Evolutionary conservation across 352 stramenopile genomes (phyloP).

Genomic region (Globisporangium parvum): DNA sequence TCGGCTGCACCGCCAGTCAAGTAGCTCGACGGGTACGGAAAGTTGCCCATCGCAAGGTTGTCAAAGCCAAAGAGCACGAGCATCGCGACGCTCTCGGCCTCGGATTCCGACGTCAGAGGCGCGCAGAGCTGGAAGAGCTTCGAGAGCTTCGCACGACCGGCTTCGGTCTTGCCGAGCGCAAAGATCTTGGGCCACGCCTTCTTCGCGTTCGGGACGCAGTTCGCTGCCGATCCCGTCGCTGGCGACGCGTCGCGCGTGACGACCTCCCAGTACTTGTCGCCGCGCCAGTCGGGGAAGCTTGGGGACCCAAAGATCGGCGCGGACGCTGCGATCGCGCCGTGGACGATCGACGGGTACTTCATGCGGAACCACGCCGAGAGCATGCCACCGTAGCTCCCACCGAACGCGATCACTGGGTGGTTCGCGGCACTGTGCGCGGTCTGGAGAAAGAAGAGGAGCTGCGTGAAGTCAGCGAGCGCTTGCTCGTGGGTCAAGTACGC

Average conservation of each 20-base stretch:
- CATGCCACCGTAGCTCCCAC: constrained; percentile 95
- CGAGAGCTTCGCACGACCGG: constrained; percentile 43
- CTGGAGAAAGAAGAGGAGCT: constrained; percentile 86
- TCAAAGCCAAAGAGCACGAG: constrained; percentile 85
- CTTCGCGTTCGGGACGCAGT: constrained; percentile 83
- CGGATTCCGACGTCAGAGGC: constrained; percentile 33
- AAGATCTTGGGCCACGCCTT: constrained; percentile 79
- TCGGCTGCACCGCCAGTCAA: constrained; percentile 67
- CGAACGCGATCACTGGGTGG: constrained; percentile 91
- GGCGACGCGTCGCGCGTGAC: constrained; percentile 72
- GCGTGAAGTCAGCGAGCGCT: constrained; percentile 90
- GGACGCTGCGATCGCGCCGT: constrained; percentile 91
- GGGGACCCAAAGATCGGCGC: constrained; percentile 91
- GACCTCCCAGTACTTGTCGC: constrained; percentile 79
- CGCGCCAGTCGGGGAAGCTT: constrained; percentile 51
- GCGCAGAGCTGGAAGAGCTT: constrained; percentile 64
- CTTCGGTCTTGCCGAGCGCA: constrained; percentile 48
- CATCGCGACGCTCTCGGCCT: constrained; percentile 66
- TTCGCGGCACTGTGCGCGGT: constrained; percentile 54
- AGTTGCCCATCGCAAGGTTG: constrained; percentile 93
- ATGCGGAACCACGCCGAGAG: constrained; percentile 93
- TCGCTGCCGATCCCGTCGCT: constrained; percentile 52
- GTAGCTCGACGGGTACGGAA: constrained; percentile 93
- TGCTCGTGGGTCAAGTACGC: constrained; percentile 88
- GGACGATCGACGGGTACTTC: constrained; percentile 91